Evolutionary conservation across 106 monocot genomes (phyloP), one percentile per base, ranked within the genome.

Genomic region (Amphibolis antarctica): DNA sequence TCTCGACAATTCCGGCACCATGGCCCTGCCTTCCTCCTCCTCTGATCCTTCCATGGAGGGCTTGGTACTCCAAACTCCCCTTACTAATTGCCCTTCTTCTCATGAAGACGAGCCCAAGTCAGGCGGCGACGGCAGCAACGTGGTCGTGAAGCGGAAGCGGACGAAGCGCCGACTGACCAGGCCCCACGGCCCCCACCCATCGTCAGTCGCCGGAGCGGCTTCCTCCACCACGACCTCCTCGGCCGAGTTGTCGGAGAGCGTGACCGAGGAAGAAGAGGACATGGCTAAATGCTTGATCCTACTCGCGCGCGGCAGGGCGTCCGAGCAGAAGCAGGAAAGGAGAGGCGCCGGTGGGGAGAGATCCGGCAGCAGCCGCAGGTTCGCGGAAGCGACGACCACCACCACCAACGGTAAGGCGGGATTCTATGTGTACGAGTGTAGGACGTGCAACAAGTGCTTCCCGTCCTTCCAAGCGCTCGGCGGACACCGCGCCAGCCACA

Each of bases 401-500:
- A 63, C 55, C 68, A n/a, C 24, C 60, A 6, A 56, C 69, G 5
- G 64, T 28, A n/a, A 70, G 45, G 26, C 49, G 49, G 49, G 72
- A 1, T 73, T 81, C 43, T 68, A 48, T 43, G 61, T 76, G 3
- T 86, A 86, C 66, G 77, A 82, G 60, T 90, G 89, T 77, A 75
- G 76, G 59, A 86, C 85, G 0, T 90, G 89, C 56, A 76, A 68
- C 51, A 90, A 75, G 18, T 65, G 85, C 66, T 88, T 88, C 67
- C 73, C 78, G 13, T 80, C 85, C 11, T 90, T 86, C 70, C 89
- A 90, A 56, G 86, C 89, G 0, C 89, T 90, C 29, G 89, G 89
- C 53, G 89, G 89, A 3, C 89, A 90, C 67, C 74, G 85, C 15
- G 68, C 77, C 15, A 79, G 71, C 61, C 78, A 88, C 46, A 79